Base-by-base conservation (phyloP, 768 basidiomycete species). In the Mycena venus region DNA sequence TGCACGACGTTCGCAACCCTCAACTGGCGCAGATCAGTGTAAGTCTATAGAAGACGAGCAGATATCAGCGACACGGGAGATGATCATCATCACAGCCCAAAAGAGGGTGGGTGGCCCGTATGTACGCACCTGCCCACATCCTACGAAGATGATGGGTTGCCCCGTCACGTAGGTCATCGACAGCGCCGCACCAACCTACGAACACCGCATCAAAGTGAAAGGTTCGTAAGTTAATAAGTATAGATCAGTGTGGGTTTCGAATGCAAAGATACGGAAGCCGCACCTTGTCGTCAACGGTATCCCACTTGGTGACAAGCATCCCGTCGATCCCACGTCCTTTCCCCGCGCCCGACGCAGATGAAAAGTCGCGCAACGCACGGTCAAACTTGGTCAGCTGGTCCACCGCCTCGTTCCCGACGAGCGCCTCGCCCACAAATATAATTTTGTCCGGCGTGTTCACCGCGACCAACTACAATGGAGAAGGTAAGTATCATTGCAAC, bases 121-220 rank as follows among this genome's bases (percentile, higher is more conserved):
- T 15, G 27, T 40, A 17, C 59, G 47, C 76, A 96, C 95, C 93
- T 97, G 97, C 42, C 98, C 98, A 79, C 96, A 98, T 9, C 98
- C 98, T 75, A 99, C 96, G 82, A 99, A 99, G 27, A 99, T 89
- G 85, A 99, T 99, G 21, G 98, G 98, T 81, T 99, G 97, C 27
- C 98, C 98, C 2, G 98, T 99, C 67, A 99, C 96, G 83, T 98
- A 99, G 62, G 98, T 98, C 98, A 99, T 99, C 4, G 96, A 98
- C 64, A 99, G 88, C 11, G 98, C 98, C 9, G 98, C 98, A 40
- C 98, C 98, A 62, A 99, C 98, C 97, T 98, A 79, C 3, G 49
- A 27, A 38, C 23, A 21, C 12, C 9, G n/a, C n/a, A n/a, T n/a
- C n/a, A n/a, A n/a, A n/a, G n/a, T n/a, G n/a, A n/a, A n/a, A n/a